A percentile compares a stretch with the other conserved stretches of the same genome.
Conservation (phyloP, 1,284 basidiomycete species). For the Filobasidium uniguttulatum region DNA sequence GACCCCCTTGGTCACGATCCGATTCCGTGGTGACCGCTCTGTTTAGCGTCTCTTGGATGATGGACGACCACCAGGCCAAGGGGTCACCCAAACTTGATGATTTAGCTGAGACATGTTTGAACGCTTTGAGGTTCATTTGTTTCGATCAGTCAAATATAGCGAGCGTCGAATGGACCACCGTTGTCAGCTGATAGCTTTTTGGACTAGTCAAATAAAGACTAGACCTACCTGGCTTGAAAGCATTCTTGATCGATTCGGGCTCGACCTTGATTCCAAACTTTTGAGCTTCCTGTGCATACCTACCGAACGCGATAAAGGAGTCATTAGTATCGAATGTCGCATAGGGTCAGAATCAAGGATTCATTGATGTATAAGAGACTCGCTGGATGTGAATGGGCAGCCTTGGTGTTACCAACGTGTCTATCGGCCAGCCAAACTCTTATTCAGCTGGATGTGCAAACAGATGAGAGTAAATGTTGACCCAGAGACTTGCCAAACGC, state of each 20-base stretch:
- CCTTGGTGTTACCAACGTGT: slow-evolving; percentile 35
- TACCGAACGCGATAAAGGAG: too few species aligned
- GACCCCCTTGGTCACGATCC: slow-evolving; percentile 27
- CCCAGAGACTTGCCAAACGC: too few species aligned
- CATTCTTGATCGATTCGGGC: slow-evolving; percentile 23
- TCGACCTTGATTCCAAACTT: slow-evolving; percentile 25
- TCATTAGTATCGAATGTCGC: too few species aligned
- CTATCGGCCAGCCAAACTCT: too few species aligned
- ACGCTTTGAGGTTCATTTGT: slow-evolving; percentile 26
- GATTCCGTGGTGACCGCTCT: slow-evolving; percentile 20
- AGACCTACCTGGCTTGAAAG: slow-evolving; percentile 33
- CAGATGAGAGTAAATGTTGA: too few species aligned
- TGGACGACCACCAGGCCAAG: slow-evolving; percentile 26
- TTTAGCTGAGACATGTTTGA: slow-evolving; percentile 34
- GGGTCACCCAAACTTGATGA: slow-evolving; percentile 24
- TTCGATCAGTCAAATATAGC: slow-evolving; percentile 24
- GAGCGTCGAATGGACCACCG: too few species aligned
- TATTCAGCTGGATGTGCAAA: too few species aligned
- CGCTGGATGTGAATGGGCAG: slow-evolving; percentile 34
- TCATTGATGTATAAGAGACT: too few species aligned
- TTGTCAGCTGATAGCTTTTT: slow-evolving; percentile 21
- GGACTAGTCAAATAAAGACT: too few species aligned
- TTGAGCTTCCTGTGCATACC: slow-evolving; percentile 34
- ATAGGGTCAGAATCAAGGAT: too few species aligned
- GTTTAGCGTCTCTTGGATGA: slow-evolving; percentile 18